Evolutionary conservation across 768 basidiomycete species (phyloP).

Genomic region (Agaricus subrufescens): DNA sequence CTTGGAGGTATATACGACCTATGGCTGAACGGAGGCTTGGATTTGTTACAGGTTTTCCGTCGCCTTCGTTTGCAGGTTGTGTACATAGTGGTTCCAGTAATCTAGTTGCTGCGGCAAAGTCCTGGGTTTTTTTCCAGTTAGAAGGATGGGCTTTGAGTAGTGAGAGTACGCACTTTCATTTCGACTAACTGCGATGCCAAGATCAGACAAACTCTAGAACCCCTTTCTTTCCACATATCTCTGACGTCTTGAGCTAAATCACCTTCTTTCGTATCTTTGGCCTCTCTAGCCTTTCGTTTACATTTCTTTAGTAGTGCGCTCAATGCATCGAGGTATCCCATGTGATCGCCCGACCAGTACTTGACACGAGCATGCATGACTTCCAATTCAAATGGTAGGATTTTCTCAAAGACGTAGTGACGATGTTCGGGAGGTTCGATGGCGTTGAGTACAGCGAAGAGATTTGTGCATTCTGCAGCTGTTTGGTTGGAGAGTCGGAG

Average conservation of each 20-base stretch:
- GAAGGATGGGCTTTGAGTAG: too few relatives aligned
- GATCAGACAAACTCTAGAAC: constrained; percentile 69
- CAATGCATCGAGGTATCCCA: constrained; percentile 77
- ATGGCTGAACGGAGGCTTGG: constrained; percentile 64
- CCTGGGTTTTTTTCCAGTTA: constrained; percentile 31
- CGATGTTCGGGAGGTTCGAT: constrained; percentile 51
- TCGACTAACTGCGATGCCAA: constrained; percentile 80
- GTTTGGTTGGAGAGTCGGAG: constrained; percentile 84
- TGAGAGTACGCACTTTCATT: constrained; percentile 56
- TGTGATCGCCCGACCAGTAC: constrained; percentile 80
- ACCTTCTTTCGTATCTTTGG: constrained; percentile 10
- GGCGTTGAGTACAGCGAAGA: constrained; percentile 65
- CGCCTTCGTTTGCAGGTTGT: constrained; percentile 21
- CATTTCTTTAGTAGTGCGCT: constrained; percentile 59
- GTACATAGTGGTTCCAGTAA: constrained; percentile 65
- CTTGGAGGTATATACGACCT: constrained; percentile 71
- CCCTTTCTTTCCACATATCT: constrained; percentile 83
- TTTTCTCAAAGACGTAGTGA: constrained; percentile 51
- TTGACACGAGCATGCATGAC: constrained; percentile 71
- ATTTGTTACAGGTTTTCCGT: constrained; percentile 24
- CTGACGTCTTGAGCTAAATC: constrained; percentile 24
- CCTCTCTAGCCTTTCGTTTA: constrained; percentile 42
- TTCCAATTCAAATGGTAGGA: constrained; percentile 58
- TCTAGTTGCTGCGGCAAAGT: constrained; percentile 61
- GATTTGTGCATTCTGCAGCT: constrained; percentile 78